A percentile compares a stretch with the other conserved stretches of the same genome.
These are phyloP conservation scores for Aurifilum marmelostoma DNA, from an alignment of 2,329 filamentous ascomycete species.

Conservation along the genomic window DNA sequence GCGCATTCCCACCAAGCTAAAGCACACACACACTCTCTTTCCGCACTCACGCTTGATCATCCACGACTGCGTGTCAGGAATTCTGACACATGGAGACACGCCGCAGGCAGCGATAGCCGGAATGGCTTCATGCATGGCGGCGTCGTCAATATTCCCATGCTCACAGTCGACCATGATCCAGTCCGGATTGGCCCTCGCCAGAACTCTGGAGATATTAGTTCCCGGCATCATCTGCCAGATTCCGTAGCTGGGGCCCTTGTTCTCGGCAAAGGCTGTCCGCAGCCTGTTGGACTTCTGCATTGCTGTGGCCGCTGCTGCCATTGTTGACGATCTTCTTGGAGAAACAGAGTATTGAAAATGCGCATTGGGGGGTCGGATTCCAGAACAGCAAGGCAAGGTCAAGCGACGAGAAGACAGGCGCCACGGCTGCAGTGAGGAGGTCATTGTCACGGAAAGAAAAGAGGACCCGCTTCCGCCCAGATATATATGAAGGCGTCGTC, in stretches of 20 bases:
- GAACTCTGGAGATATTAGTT: slow-evolving; percentile 59
- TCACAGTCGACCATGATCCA: slow-evolving; percentile 67
- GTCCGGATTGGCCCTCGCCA: slow-evolving; percentile 66
- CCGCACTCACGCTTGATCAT: slow-evolving; percentile 59
- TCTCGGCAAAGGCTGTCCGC: slow-evolving; percentile 52
- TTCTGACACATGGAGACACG: slow-evolving; percentile 58
- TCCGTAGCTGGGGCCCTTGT: slow-evolving; percentile 54
- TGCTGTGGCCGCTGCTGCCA: slow-evolving; percentile 31
- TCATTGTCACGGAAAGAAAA: slow-evolving; percentile 7
- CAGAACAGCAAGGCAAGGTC: neutral
- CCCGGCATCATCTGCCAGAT: slow-evolving; percentile 68
- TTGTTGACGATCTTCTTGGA: slow-evolving; percentile 10
- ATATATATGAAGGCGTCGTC: neutral
- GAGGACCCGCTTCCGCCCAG: neutral
- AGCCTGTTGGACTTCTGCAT: slow-evolving; percentile 54
- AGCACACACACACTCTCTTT: too few species aligned
- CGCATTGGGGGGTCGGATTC: neutral
- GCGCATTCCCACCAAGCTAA: neutral
- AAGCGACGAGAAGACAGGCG: neutral
- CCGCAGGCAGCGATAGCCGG: slow-evolving; percentile 59
- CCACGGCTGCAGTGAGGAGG: neutral
- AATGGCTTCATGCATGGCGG: slow-evolving; percentile 61
- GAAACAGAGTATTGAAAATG: neutral
- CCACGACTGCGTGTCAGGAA: slow-evolving; percentile 60
- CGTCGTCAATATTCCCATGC: slow-evolving; percentile 60